These are phyloP conservation scores for Phytophthora syringae DNA, from an alignment of 352 stramenopile species.

Conservation along the genomic window DNA sequence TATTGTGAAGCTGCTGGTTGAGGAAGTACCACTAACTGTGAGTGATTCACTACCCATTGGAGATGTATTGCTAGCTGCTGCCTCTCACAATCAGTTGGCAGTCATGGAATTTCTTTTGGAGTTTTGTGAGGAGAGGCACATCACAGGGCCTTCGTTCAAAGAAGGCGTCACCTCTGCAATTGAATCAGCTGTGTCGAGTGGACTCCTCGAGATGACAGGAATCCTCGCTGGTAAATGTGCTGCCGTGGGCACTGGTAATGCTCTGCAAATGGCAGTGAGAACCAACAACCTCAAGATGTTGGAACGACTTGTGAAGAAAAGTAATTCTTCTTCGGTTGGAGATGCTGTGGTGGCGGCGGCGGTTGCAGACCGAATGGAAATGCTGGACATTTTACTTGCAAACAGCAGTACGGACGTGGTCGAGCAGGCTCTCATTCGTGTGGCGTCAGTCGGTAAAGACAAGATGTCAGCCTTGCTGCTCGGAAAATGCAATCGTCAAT, in stretches of 20 bases:
- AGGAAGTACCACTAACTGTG: too few species aligned
- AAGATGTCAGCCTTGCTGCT: slow-evolving; percentile 11
- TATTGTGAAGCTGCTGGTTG: too few species aligned
- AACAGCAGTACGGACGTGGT: slow-evolving; percentile 11
- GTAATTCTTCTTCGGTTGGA: slow-evolving; percentile 8
- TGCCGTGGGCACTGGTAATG: slow-evolving; percentile 6
- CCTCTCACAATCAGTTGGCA: too few species aligned
- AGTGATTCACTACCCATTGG: too few species aligned
- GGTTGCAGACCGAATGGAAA: slow-evolving; percentile 2
- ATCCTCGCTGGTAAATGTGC: slow-evolving; percentile 16
- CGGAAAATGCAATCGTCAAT: slow-evolving; percentile 6
- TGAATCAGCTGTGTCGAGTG: too few species aligned
- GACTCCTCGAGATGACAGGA: slow-evolving; percentile 5
- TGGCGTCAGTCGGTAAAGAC: slow-evolving; percentile 18
- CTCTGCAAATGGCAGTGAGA: slow-evolving; percentile 8
- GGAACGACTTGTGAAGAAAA: slow-evolving; percentile 18
- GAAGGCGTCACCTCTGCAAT: too few species aligned
- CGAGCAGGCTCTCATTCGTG: slow-evolving; percentile 24
- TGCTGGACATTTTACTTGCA: slow-evolving; percentile 6
- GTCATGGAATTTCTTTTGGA: too few species aligned
- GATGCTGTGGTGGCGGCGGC: slow-evolving; percentile 18
- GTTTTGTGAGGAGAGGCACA: too few species aligned
- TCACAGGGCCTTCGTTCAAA: too few species aligned
- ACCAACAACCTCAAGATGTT: slow-evolving; percentile 15
- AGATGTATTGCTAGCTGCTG: too few species aligned